phyloP scores from a whole-genome alignment of 2,329 filamentous ascomycete genomes.

The Botrytis paeoniae region DNA sequence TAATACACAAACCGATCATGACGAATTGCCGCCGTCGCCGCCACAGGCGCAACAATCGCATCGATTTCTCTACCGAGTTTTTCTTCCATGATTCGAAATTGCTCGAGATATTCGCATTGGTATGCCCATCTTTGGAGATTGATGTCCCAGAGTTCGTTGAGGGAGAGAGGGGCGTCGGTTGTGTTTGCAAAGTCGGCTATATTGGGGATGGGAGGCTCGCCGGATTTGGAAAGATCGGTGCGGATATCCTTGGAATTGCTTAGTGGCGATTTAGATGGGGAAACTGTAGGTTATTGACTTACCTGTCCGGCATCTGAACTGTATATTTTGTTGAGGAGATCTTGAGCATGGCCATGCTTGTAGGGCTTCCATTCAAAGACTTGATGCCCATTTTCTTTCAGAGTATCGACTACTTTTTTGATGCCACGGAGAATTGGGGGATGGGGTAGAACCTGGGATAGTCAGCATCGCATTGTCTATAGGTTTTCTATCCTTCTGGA shows the following conservation, averaged over 20 bases:
- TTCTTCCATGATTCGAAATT: constrained; percentile 34
- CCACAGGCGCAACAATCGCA: constrained; percentile 37
- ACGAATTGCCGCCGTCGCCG: constrained; percentile 38
- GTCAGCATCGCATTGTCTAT: background rate
- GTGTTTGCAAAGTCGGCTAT: constrained; percentile 30
- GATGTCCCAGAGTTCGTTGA: constrained; percentile 31
- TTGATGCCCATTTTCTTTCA: constrained; percentile 53
- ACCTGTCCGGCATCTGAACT: constrained; percentile 30
- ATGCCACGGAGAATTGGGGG: constrained; percentile 57
- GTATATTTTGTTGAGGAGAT: constrained; percentile 33
- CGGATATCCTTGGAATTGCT: constrained; percentile 24
- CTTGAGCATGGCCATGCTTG: constrained; percentile 36
- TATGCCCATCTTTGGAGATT: constrained; percentile 32
- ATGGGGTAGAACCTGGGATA: constrained; percentile 40
- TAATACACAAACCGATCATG: constrained; percentile 32
- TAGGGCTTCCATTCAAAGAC: constrained; percentile 41
- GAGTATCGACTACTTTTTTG: constrained; percentile 46
- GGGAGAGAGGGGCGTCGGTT: constrained; percentile 26
- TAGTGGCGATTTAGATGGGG: background rate
- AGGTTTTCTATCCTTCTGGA: background rate
- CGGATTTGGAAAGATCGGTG: constrained; percentile 26
- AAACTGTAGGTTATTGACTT: background rate
- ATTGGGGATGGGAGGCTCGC: constrained; percentile 42
- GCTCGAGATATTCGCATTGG: constrained; percentile 39
- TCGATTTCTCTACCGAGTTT: constrained; percentile 36